These are phyloP conservation scores for Yamadazyma diospyri DNA, from an alignment of 1,139 yeast genomes.

Conservation along the genomic window DNA sequence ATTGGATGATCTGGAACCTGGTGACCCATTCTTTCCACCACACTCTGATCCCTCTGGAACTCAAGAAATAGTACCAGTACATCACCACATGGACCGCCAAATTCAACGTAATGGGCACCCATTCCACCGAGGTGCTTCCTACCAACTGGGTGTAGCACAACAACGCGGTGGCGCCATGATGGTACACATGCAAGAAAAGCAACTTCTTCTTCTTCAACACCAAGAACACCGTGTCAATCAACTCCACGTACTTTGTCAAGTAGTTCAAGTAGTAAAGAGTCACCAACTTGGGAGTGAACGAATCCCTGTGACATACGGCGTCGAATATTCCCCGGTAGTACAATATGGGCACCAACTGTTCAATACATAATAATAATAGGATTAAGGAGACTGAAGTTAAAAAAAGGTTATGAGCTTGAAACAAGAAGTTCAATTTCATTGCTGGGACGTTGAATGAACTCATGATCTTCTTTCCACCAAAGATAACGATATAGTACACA, in stretches of 20 bases:
- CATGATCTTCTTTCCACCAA: conserved; percentile 64
- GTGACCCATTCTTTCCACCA: conserved; percentile 99
- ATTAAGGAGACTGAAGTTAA: conserved; percentile 69
- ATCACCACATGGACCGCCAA: conserved; percentile 92
- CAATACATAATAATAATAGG: conserved; percentile 67
- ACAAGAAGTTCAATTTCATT: conserved; percentile 58
- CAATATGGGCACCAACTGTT: conserved; percentile 84
- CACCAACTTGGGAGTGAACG: conserved; percentile 86
- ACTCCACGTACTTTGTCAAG: conserved; percentile 75
- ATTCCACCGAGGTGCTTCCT: conserved; percentile 86
- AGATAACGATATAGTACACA: conserved; percentile 73
- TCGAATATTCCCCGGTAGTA: conserved; percentile 74
- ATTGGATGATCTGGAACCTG: conserved; percentile 91
- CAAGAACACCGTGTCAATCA: conserved; percentile 87
- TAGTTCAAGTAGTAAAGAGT: conserved; percentile 79
- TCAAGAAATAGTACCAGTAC: conserved; percentile 97
- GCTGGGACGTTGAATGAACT: conserved; percentile 55
- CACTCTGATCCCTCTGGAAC: conserved; percentile 90
- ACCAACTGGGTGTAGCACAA: conserved; percentile 91
- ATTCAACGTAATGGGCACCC: conserved; percentile 92
- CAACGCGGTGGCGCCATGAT: conserved; percentile 97
- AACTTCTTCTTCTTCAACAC: conserved; percentile 89
- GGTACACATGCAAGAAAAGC: conserved; percentile 90
- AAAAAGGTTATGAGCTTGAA: conserved; percentile 71
- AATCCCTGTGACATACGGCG: conserved; percentile 75